phyloP scores from a whole-genome alignment of 495 filamentous ascomycete genomes.

The Lasiosphaeris hirsuta region DNA sequence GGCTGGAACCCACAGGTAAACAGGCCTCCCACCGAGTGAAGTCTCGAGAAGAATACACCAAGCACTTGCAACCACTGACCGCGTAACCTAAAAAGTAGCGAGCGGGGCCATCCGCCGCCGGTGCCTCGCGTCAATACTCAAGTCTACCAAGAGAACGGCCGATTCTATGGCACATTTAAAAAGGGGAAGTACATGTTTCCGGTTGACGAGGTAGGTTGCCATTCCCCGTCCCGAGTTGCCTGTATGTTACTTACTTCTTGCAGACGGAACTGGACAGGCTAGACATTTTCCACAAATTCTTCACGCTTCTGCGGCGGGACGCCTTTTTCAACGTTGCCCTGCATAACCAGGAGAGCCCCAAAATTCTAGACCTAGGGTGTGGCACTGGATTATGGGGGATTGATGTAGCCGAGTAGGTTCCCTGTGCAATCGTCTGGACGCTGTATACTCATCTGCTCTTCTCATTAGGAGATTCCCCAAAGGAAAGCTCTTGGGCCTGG shows the following conservation, averaged over 20 bases:
- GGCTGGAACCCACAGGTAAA: no score
- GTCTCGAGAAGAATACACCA: no score
- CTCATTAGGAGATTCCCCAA: slow-evolving; percentile 20
- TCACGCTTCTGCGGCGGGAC: slow-evolving; percentile 62
- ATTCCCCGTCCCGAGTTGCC: background rate
- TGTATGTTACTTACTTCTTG: background rate
- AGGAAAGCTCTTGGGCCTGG: slow-evolving; percentile 32
- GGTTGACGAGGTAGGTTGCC: slow-evolving; percentile 53
- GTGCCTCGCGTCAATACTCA: background rate
- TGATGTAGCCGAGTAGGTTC: slow-evolving; percentile 73
- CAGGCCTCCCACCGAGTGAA: no score
- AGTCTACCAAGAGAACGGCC: slow-evolving; percentile 53
- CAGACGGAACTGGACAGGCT: slow-evolving; percentile 69
- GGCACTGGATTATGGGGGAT: slow-evolving; percentile 93
- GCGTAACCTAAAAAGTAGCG: background rate
- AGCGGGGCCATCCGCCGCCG: background rate
- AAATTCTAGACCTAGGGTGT: slow-evolving; percentile 79
- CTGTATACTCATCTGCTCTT: slow-evolving; percentile 17
- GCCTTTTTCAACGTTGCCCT: slow-evolving; percentile 56
- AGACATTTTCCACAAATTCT: slow-evolving; percentile 75
- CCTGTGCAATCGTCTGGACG: background rate
- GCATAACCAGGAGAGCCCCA: slow-evolving; percentile 22
- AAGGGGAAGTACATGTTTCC: slow-evolving; percentile 61
- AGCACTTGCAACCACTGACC: no score
- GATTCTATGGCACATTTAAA: slow-evolving; percentile 53